Conservation (phyloP, 2,329 filamentous ascomycete genomes). For the Talaromyces islandicus region DNA sequence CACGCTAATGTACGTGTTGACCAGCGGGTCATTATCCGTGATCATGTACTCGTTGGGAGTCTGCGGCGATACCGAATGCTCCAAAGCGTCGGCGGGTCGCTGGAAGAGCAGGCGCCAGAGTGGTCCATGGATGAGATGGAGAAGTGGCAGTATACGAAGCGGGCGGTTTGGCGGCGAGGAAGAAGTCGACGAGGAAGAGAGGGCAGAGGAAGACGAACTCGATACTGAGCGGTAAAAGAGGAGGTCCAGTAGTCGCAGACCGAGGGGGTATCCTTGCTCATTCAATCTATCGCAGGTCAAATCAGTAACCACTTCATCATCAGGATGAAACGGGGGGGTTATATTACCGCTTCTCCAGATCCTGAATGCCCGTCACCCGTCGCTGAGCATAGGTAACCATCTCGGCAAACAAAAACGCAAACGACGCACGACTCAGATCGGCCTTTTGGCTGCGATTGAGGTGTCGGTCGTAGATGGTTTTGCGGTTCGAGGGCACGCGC, state of each 20-base stretch:
- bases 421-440: slow-evolving; percentile 87
- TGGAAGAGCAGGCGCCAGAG: slow-evolving; percentile 91
- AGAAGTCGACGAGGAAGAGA: slow-evolving; percentile 63
- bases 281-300: slow-evolving; percentile 81
- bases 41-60: slow-evolving; percentile 98
- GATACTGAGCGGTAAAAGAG: slow-evolving; percentile 78
- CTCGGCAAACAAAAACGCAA: slow-evolving; percentile 92
- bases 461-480: slow-evolving; percentile 96
- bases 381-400: slow-evolving; percentile 95
- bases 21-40: slow-evolving; percentile 92
- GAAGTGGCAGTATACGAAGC: slow-evolving; percentile 79
- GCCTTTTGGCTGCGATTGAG: slow-evolving; percentile 82
- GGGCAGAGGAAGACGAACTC: slow-evolving; percentile 80
- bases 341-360: slow-evolving; percentile 89
- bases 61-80: slow-evolving; percentile 74
- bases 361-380: slow-evolving; percentile 84
- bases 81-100: slow-evolving; percentile 83
- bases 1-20: slow-evolving; percentile 89
- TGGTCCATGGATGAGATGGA: slow-evolving; percentile 91
- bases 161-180: slow-evolving; percentile 68
- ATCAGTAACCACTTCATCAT: slow-evolving; percentile 42
- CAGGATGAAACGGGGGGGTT: too few relatives aligned
- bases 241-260: slow-evolving; percentile 89
- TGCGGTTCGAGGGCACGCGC: slow-evolving; percentile 84
- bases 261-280: slow-evolving; percentile 85